Evolutionary conservation across 2,329 filamentous ascomycete genomes (phyloP).

Genomic region (Calcarisporium arbuscula): DNA sequence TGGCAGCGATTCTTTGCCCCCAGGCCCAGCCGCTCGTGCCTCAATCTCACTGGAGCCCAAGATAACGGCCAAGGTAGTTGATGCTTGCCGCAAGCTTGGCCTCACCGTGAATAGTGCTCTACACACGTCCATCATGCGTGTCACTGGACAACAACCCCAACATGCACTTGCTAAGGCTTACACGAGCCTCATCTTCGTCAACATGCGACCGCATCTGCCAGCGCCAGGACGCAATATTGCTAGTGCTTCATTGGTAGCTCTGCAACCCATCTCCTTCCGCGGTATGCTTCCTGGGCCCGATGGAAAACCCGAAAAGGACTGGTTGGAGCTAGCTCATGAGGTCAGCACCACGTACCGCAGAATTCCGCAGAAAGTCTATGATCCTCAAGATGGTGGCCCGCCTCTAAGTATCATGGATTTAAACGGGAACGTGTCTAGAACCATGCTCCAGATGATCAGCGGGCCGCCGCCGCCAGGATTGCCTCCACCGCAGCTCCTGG

Average conservation of each 20-base stretch:
- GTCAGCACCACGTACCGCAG: not conserved
- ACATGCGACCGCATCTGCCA: no score
- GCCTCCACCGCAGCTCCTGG: not conserved
- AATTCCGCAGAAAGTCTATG: not conserved
- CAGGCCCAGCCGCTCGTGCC: no score
- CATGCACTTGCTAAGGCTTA: not conserved
- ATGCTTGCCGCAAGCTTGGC: not conserved
- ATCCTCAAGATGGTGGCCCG: not conserved
- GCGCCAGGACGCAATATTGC: no score
- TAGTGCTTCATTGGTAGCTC: no score
- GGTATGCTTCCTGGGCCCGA: no score
- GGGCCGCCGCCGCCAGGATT: not conserved
- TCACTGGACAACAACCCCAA: not conserved
- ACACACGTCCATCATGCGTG: slow-evolving; percentile 1
- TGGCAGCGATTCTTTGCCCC: no score
- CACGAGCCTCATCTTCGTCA: not conserved
- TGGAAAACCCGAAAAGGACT: not conserved
- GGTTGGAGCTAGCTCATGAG: not conserved
- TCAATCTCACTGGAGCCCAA: no score
- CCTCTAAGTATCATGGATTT: not conserved
- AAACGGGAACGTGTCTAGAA: not conserved
- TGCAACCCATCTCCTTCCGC: no score
- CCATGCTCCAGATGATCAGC: not conserved
- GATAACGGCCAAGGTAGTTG: not conserved
- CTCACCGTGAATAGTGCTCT: slow-evolving; percentile 1